Percentiles rank a stretch among this genome's conserved stretches.
Conservation (phyloP, 768 basidiomycete species). For the Strobilomyces echinocephalus region DNA sequence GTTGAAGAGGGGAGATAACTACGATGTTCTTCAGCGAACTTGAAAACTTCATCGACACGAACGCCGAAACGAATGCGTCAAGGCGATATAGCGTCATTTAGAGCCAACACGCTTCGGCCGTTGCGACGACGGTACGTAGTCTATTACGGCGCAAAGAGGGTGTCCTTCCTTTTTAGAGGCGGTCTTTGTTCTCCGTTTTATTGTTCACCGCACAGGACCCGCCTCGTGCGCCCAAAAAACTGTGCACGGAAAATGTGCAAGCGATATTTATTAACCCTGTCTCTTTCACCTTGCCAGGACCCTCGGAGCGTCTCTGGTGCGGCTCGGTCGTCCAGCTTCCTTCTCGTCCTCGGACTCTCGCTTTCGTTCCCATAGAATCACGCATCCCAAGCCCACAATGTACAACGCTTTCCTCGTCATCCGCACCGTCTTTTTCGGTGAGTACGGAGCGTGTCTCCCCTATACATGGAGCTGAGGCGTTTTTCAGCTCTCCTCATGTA, state of each 20-base stretch:
- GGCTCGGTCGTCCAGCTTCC: constrained; percentile 10
- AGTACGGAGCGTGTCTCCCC: constrained; percentile 15
- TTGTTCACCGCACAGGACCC: not conserved
- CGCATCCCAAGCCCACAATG: constrained; percentile 28
- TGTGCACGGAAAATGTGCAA: constrained; percentile 3
- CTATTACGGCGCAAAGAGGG: not conserved
- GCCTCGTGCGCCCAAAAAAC: not conserved
- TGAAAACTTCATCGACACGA: not conserved
- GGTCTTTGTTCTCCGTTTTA: constrained; percentile 10
- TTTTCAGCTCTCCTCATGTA: constrained; percentile 39
- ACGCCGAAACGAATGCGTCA: too few relatives aligned
- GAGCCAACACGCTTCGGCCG: not conserved
- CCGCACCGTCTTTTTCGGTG: constrained; percentile 57
- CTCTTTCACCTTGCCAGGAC: not conserved
- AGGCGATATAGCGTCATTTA: too few relatives aligned
- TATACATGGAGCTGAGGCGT: constrained; percentile 1
- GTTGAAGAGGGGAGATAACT: not conserved
- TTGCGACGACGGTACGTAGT: not conserved
- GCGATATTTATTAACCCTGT: constrained; percentile 11
- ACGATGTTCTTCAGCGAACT: too few relatives aligned
- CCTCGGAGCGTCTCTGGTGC: constrained; percentile 18
- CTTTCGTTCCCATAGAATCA: constrained; percentile 3
- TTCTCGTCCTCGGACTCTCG: not conserved
- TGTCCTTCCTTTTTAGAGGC: constrained; percentile 23
- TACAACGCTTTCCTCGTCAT: constrained; percentile 52